These are phyloP conservation scores for Puccinellia tenuiflora DNA, from an alignment of 176 grass and related monocot genomes.

Conservation along the genomic window DNA sequence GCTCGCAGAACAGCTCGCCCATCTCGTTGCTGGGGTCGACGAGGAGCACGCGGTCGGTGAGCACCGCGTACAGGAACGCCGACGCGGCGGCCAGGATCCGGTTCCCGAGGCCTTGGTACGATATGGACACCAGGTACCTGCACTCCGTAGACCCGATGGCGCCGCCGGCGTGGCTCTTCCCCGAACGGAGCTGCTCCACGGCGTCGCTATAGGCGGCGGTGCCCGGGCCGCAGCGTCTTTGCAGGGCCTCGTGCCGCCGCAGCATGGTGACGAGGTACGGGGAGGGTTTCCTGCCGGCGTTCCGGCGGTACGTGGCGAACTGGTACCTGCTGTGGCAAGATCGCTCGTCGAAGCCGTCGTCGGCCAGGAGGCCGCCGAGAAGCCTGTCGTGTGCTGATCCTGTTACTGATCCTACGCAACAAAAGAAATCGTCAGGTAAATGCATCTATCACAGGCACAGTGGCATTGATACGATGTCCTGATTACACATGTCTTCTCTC, in stretches of 20 bases:
- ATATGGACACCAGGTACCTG: slow-evolving; percentile 50
- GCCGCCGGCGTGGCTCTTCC: neutral
- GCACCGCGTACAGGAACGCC: slow-evolving; percentile 59
- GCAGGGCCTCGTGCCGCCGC: slow-evolving; percentile 42
- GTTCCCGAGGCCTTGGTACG: slow-evolving; percentile 55
- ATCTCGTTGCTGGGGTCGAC: slow-evolving; percentile 37
- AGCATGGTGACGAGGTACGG: slow-evolving; percentile 35
- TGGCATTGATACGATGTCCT: neutral
- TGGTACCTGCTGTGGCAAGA: slow-evolving; percentile 52
- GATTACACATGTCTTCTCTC: neutral
- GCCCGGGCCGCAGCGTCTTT: slow-evolving; percentile 42
- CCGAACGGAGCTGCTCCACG: slow-evolving; percentile 29
- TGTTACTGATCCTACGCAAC: neutral
- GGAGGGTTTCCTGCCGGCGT: slow-evolving; percentile 9
- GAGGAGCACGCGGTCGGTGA: slow-evolving; percentile 57
- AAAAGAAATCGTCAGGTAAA: neutral
- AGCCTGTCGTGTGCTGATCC: slow-evolving; percentile 21
- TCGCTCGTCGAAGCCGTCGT: neutral
- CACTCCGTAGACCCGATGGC: slow-evolving; percentile 13
- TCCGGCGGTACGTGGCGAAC: slow-evolving; percentile 34
- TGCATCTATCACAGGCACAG: neutral
- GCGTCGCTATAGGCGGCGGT: slow-evolving; percentile 35
- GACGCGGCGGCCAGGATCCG: slow-evolving; percentile 47
- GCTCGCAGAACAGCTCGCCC: slow-evolving; percentile 56
- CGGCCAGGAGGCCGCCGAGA: slow-evolving; percentile 42